Percentiles rank a stretch among this genome's conserved stretches.
Evolutionary conservation across 768 basidiomycete species (phyloP).

Genomic region (Amanita rubescens): DNA sequence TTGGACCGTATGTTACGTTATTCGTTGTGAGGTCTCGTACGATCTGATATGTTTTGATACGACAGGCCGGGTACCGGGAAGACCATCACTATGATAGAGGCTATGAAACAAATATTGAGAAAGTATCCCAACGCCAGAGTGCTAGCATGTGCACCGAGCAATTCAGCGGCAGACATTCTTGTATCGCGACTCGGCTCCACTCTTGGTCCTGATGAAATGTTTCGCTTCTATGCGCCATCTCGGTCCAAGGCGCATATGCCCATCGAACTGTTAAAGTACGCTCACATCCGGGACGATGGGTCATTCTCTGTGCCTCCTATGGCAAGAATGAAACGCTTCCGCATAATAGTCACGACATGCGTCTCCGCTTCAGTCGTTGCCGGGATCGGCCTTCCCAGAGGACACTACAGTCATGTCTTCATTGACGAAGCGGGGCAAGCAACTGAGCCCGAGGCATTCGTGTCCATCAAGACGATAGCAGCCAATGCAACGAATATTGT

Average conservation of each 20-base stretch:
- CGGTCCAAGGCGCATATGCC: slow-evolving; percentile 39
- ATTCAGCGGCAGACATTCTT: slow-evolving; percentile 58
- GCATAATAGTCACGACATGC: slow-evolving; percentile 59
- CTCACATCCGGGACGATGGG: slow-evolving; percentile 25
- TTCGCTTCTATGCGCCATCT: slow-evolving; percentile 51
- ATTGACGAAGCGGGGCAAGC: slow-evolving; percentile 71
- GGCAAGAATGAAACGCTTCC: slow-evolving; percentile 31
- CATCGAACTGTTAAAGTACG: slow-evolving; percentile 31
- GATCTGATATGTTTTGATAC: not conserved
- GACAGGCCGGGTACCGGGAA: slow-evolving; percentile 59
- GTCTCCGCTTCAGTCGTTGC: slow-evolving; percentile 50
- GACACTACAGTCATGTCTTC: slow-evolving; percentile 64
- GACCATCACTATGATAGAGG: slow-evolving; percentile 56
- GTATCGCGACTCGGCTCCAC: slow-evolving; percentile 32
- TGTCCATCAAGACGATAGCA: slow-evolving; percentile 55
- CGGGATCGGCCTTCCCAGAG: slow-evolving; percentile 49
- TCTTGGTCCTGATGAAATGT: slow-evolving; percentile 30
- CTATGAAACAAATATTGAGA: slow-evolving; percentile 44
- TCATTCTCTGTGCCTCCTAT: slow-evolving; percentile 35
- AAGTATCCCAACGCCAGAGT: slow-evolving; percentile 33
- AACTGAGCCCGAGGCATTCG: slow-evolving; percentile 59
- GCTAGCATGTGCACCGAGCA: slow-evolving; percentile 57
- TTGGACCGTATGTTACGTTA: slow-evolving; percentile 46
- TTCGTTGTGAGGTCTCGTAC: not conserved
- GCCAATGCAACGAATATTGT: slow-evolving; percentile 47